Conservation (phyloP, 2,329 filamentous ascomycete genomes). For the Fusarium sp. region DNA sequence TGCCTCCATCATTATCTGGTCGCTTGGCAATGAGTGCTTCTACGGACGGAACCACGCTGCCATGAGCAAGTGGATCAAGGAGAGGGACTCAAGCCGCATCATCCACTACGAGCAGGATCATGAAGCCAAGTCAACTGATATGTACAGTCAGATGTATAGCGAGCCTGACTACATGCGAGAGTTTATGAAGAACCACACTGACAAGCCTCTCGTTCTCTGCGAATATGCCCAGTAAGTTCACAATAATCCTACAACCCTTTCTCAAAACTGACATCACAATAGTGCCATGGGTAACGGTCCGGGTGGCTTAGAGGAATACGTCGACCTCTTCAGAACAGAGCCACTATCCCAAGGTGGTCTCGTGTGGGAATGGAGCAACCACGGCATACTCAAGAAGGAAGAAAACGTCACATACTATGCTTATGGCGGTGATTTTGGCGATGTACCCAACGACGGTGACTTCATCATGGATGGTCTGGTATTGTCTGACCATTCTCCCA, state of each 20-base stretch:
- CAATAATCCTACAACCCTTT: too few relatives aligned
- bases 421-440: slow-evolving; percentile 73
- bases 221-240: slow-evolving; percentile 60
- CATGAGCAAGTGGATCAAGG: slow-evolving; percentile 74
- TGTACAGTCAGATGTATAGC: slow-evolving; percentile 76
- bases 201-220: slow-evolving; percentile 69
- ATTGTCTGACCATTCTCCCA: slow-evolving; percentile 22
- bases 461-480: slow-evolving; percentile 69
- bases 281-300: slow-evolving; percentile 79
- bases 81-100: slow-evolving; percentile 65
- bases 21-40: slow-evolving; percentile 78
- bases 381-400: slow-evolving; percentile 47
- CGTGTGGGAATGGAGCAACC: slow-evolving; percentile 75
- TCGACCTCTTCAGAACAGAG: slow-evolving; percentile 71
- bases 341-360: slow-evolving; percentile 69
- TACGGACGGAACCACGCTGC: slow-evolving; percentile 75
- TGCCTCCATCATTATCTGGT: slow-evolving; percentile 77
- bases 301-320: slow-evolving; percentile 74
- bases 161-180: slow-evolving; percentile 55
- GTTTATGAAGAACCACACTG: not conserved
- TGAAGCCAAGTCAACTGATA: slow-evolving; percentile 69
- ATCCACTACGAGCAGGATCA: slow-evolving; percentile 76
- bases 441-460: slow-evolving; percentile 69
- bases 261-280: not conserved
- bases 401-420: slow-evolving; percentile 46